A percentile compares a stretch with the other conserved stretches of the same genome.
Evolutionary conservation across 306 rosid species (phyloP).

Genomic region (Rosa lucieae): DNA sequence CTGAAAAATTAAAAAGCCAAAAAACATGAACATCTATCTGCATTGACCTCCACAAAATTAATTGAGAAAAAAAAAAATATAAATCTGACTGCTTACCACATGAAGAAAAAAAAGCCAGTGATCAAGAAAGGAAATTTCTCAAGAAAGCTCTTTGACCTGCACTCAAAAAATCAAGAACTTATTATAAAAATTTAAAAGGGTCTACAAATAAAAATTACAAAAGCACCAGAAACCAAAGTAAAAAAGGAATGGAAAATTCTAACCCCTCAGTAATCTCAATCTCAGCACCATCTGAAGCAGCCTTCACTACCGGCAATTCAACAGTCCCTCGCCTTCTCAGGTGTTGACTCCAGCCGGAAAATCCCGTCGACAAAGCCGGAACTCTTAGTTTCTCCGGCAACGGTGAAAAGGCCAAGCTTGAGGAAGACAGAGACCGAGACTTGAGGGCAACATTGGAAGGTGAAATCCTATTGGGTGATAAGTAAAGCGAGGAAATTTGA

Average conservation of each 20-base stretch:
- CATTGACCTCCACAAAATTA: constrained; percentile 9
- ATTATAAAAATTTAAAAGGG: not conserved
- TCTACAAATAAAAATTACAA: not conserved
- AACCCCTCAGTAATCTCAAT: constrained; percentile 46
- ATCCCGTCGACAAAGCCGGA: constrained; percentile 4
- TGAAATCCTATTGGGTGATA: constrained; percentile 28
- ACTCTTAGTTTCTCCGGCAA: constrained; percentile 30
- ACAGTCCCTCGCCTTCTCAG: constrained; percentile 37
- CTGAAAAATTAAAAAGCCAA: constrained; percentile 32
- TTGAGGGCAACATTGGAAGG: constrained; percentile 28
- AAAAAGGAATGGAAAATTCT: constrained; percentile 9
- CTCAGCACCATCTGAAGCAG: constrained; percentile 48
- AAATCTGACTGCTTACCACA: constrained; percentile 51
- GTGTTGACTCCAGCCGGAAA: constrained; percentile 35
- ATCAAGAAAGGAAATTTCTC: constrained; percentile 64
- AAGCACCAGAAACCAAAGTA: not conserved
- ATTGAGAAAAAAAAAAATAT: not conserved
- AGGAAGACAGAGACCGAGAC: constrained; percentile 25
- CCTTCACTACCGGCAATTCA: constrained; percentile 35
- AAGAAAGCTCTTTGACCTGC: constrained; percentile 53
- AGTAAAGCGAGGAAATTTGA: constrained; percentile 36
- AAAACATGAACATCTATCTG: constrained; percentile 14
- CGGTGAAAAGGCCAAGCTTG: constrained; percentile 47
- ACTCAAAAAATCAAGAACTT: not conserved
- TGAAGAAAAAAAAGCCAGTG: constrained; percentile 92